Evolutionary conservation across 768 basidiomycete genomes (phyloP), one percentile per base, ranked within the genome.

Genomic region (Hericium rajendrae): DNA sequence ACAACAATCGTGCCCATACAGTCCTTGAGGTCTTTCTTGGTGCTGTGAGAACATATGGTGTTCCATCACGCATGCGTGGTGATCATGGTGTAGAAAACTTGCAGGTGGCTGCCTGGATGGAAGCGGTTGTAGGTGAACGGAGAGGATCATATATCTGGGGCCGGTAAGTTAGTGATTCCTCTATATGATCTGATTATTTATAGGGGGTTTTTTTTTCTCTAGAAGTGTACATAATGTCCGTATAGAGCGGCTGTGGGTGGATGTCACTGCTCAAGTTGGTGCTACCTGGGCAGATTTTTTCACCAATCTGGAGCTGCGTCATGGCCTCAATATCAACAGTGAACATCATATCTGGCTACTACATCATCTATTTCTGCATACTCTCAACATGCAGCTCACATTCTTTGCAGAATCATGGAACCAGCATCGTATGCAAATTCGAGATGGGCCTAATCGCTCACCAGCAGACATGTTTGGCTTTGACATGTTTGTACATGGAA

Each of bases 41-140:
- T 9, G 62, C 56, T 4, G 40, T 38, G 22, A 4, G 49, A 38
- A n/a, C 9, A 3, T 59, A 60, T 50, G 48, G 67, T 20, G 46
- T 62, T 24, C 69, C 69, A 12, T 60, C 58, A 15, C 62, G 65
- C 4, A 16, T 57, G 10, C 59, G 66, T 4, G 69, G 67, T 8
- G 69, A 70, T 48, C 67, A 66, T 63, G 69, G 69, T 0, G 55
- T 52, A 2, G 69, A 70, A 57, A 70, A 70, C 56, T 10, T 65
- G 10, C 48, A 38, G n/a, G 67, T 69, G 11, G 65, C 65, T 3
- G 57, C 38, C 12, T 66, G 55, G 53, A 69, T 69, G 68, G 62
- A 64, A 39, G 22, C 49, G 11, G 13, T 54, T 46, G 58, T 57
- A 4, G 68, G 68, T 1, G 11, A 15, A 18, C 38, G 55, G 6